phyloP scores from a whole-genome alignment of 345 rosid species.

The Cardamine chenopodiifolia region DNA sequence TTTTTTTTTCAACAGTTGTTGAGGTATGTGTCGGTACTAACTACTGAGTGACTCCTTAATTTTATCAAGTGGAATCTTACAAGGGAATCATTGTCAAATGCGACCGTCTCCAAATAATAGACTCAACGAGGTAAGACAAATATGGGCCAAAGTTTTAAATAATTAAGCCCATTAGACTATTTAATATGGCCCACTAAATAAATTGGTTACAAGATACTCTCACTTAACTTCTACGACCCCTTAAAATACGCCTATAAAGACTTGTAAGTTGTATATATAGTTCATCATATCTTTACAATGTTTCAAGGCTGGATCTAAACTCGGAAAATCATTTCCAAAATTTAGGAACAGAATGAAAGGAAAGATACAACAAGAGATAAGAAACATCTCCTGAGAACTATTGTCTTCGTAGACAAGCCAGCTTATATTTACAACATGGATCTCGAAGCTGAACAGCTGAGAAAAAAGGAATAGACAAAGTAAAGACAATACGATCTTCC shows the following conservation, averaged over 20 bases:
- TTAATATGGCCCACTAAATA: neutral
- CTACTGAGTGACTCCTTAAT: neutral
- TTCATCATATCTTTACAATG: neutral
- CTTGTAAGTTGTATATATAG: neutral
- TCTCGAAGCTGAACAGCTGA: neutral
- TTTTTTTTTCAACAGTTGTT: neutral
- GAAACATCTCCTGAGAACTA: neutral
- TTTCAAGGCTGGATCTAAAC: neutral
- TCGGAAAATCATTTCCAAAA: neutral
- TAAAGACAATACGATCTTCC: neutral
- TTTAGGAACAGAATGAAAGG: neutral
- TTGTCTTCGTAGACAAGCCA: neutral
- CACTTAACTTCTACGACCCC: neutral
- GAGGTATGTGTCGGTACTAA: neutral
- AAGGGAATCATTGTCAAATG: neutral
- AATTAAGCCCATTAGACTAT: neutral
- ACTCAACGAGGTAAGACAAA: neutral
- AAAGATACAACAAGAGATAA: neutral
- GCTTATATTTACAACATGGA: constrained; percentile 32
- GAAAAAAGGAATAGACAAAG: neutral
- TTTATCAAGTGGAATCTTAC: neutral
- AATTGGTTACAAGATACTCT: no score
- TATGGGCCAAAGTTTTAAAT: neutral
- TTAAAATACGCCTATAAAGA: neutral
- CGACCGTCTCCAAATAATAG: neutral